A percentile compares a stretch with the other conserved stretches of the same genome.
Evolutionary conservation across 495 filamentous ascomycete genomes (phyloP).

Genomic region (Podospora sp.): DNA sequence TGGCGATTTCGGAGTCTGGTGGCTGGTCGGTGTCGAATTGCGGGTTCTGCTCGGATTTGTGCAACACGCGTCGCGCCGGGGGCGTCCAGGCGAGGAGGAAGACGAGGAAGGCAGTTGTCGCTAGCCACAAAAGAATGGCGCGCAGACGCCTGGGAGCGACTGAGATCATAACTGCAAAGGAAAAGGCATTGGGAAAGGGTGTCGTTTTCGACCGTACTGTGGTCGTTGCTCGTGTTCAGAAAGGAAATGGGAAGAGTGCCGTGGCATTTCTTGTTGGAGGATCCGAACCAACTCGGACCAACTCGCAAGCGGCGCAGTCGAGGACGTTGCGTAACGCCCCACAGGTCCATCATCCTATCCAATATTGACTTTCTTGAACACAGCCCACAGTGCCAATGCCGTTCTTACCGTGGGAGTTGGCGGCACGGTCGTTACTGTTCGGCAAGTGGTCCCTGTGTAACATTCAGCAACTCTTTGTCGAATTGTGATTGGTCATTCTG

Average conservation of each 20-base stretch:
- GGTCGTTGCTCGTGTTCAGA: background rate
- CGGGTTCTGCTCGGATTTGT: background rate
- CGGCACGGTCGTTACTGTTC: too few relatives aligned
- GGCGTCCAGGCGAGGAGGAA: background rate
- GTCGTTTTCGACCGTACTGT: background rate
- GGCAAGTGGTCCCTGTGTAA: too few relatives aligned
- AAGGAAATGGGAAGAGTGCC: background rate
- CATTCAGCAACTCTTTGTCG: too few relatives aligned
- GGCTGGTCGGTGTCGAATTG: background rate
- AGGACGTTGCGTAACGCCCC: too few relatives aligned
- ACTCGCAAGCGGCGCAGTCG: too few relatives aligned
- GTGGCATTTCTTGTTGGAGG: too few relatives aligned
- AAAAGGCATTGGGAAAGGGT: background rate
- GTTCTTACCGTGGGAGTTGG: too few relatives aligned
- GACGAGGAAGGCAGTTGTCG: background rate
- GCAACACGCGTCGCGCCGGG: background rate
- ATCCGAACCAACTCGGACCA: too few relatives aligned
- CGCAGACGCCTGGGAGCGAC: background rate
- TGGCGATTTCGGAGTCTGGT: constrained; percentile 10
- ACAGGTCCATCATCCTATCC: too few relatives aligned
- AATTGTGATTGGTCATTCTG: too few relatives aligned
- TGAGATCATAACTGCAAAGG: background rate
- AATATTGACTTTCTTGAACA: too few relatives aligned
- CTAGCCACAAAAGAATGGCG: background rate
- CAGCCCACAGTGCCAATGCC: too few relatives aligned